Conservation (phyloP, 2,329 filamentous ascomycete species). For the Cercospora brassicicola region DNA sequence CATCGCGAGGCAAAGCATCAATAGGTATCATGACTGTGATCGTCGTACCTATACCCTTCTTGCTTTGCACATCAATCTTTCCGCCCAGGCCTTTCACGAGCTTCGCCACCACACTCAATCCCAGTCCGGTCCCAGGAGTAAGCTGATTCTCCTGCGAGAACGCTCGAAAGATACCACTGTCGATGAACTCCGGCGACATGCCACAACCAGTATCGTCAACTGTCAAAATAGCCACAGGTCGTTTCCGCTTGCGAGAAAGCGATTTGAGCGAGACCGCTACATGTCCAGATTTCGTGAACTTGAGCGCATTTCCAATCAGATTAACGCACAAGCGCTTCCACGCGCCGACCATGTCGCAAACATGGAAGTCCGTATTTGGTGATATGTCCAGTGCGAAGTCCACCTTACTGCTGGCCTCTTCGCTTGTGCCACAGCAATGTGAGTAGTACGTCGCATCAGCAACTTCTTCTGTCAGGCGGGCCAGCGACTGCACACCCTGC, state of each 20-base stretch:
- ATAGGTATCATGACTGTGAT: slow-evolving; percentile 11
- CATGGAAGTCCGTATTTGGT: slow-evolving; percentile 1
- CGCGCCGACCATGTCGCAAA: not conserved
- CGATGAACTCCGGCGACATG: slow-evolving; percentile 35
- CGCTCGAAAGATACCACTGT: slow-evolving; percentile 35
- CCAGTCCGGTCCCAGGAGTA: slow-evolving; percentile 38
- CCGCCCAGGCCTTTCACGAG: slow-evolving; percentile 34
- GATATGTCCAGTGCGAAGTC: slow-evolving; percentile 5
- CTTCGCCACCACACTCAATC: slow-evolving; percentile 38
- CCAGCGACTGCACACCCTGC: not conserved
- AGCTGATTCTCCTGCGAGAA: slow-evolving; percentile 39
- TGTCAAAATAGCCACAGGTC: slow-evolving; percentile 4
- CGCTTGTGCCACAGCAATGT: slow-evolving; percentile 4
- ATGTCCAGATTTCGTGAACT: slow-evolving; percentile 44
- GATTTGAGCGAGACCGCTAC: slow-evolving; percentile 11
- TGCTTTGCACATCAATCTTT: slow-evolving; percentile 34
- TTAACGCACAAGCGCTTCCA: slow-evolving; percentile 7
- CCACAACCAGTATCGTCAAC: slow-evolving; percentile 37
- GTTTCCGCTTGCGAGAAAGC: not conserved
- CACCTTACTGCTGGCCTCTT: slow-evolving; percentile 2
- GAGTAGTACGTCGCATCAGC: slow-evolving; percentile 13
- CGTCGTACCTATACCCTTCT: slow-evolving; percentile 31
- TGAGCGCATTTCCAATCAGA: slow-evolving; percentile 51
- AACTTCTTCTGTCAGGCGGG: slow-evolving; percentile 14
- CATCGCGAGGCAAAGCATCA: not conserved